Conservation (phyloP, 2,329 filamentous ascomycete species). For the Scedosporium boydii region DNA sequence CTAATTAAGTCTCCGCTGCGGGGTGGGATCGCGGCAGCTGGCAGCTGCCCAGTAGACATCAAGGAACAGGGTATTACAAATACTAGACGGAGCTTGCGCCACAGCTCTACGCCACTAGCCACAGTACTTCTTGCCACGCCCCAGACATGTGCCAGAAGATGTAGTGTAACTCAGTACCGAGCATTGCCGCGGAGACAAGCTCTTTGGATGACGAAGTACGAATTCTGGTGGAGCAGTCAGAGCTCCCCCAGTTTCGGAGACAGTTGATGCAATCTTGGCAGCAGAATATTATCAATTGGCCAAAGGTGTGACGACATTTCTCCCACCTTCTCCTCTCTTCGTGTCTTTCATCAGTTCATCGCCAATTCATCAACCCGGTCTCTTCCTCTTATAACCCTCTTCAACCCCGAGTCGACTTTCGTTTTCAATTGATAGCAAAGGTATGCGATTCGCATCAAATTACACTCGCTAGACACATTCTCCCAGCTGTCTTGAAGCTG, state of each 20-base stretch:
- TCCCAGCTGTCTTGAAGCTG: neutral
- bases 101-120: neutral
- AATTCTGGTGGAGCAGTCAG: neutral
- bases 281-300: neutral
- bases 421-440: neutral
- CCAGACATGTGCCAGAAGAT: neutral
- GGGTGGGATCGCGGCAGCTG: no score
- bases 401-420: neutral
- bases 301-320: constrained; percentile 3
- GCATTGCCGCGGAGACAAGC: neutral
- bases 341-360: neutral
- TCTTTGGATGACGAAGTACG: neutral
- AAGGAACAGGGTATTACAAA: no score
- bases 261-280: neutral
- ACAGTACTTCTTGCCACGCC: neutral
- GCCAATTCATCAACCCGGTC: neutral
- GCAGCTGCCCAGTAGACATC: no score
- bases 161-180: neutral
- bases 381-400: neutral
- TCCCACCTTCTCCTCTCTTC: neutral
- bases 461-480: neutral
- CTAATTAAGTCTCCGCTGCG: no score
- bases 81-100: neutral
- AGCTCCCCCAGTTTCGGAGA: neutral
- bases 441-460: neutral